These are phyloP conservation scores for Ambrosiella xylebori DNA, from an alignment of 2,329 filamentous ascomycete species.

Conservation along the genomic window DNA sequence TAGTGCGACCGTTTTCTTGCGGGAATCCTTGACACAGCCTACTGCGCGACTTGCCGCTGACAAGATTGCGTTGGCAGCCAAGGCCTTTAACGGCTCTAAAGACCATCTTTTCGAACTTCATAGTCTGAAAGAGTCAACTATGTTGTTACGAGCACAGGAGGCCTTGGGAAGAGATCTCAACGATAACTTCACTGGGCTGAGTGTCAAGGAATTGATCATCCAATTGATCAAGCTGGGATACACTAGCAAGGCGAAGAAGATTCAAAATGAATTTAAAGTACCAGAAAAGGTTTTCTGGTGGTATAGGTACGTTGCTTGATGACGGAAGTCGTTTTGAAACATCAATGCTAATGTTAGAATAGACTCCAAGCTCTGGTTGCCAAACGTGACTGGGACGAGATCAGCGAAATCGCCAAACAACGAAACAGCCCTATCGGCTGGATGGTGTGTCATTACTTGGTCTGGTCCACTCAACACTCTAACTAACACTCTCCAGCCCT, in stretches of 20 bases:
- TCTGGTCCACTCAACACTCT: not conserved
- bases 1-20: slow-evolving; percentile 71
- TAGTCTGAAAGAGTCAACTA: slow-evolving; percentile 61
- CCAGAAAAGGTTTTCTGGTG: slow-evolving; percentile 83
- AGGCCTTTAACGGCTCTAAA: slow-evolving; percentile 67
- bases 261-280: slow-evolving; percentile 84
- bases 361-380: slow-evolving; percentile 76
- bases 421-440: slow-evolving; percentile 88
- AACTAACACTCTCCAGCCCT: slow-evolving; percentile 39
- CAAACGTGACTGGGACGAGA: slow-evolving; percentile 77
- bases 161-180: slow-evolving; percentile 69
- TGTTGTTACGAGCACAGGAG: slow-evolving; percentile 72
- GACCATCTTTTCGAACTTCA: slow-evolving; percentile 59
- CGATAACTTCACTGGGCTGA: slow-evolving; percentile 62
- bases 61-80: slow-evolving; percentile 74
- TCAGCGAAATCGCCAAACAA: slow-evolving; percentile 66
- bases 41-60: slow-evolving; percentile 56
- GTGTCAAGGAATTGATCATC: slow-evolving; percentile 82
- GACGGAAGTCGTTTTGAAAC: not conserved
- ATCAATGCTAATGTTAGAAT: not conserved
- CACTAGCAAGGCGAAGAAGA: slow-evolving; percentile 66
- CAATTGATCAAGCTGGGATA: slow-evolving; percentile 71
- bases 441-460: slow-evolving; percentile 45
- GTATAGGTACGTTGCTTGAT: slow-evolving; percentile 36
- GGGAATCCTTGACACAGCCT: slow-evolving; percentile 61